Base-by-base conservation (phyloP, 371 early-diverging fungal species). In the Umbelopsis sp. region DNA sequence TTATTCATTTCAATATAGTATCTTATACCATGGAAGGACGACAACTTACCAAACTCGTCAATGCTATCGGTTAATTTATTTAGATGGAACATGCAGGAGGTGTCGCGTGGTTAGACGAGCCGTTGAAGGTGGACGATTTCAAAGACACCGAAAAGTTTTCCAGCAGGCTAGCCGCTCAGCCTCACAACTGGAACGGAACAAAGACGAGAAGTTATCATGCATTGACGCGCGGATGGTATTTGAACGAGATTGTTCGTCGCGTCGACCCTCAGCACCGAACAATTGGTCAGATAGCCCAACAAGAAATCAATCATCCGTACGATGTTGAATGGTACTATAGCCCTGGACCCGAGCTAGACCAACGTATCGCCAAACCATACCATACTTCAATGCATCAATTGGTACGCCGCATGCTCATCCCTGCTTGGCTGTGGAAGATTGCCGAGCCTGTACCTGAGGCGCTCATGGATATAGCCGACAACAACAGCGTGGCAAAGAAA, bases 201-300 rank as follows among this genome's bases (percentile, higher is more conserved):
- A 68, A 73, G 5, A 76, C 69, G 3, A 79, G 85, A 11, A 81
- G 87, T 10, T 93, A 92, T 72, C 91, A 92, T 70, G 89, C 88
- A 25, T 64, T 85, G 25, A 86, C 86, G 1, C 81, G 86, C 62
- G 93, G 92, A n/a, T 90, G 87, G 89, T 91, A 83, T 74, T 67
- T 91, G 53, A 92, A 93, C 68, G 91, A 91, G 69, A 71, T 93
- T 67, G 81, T 90, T 22, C 78, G 84, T 1, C 82, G 92, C 2
- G 86, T 83, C 16, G 86, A 87, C 70, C 78, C 84, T 16, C 65
- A 82, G 63, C 72, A 83, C 20, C 77, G 85, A 8, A 86, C 89
- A 14, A 74, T 91, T 25, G 86, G 90, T 35, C 79, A 85, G 50
- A 80, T 90, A 62, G 80, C 80, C 14, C 67, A 78, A 51, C 81